Percentiles rank a stretch among this genome's conserved stretches.
Conservation (phyloP, 228 moss, liverwort and hornwort species). For the Sphagnum magellanicum region DNA sequence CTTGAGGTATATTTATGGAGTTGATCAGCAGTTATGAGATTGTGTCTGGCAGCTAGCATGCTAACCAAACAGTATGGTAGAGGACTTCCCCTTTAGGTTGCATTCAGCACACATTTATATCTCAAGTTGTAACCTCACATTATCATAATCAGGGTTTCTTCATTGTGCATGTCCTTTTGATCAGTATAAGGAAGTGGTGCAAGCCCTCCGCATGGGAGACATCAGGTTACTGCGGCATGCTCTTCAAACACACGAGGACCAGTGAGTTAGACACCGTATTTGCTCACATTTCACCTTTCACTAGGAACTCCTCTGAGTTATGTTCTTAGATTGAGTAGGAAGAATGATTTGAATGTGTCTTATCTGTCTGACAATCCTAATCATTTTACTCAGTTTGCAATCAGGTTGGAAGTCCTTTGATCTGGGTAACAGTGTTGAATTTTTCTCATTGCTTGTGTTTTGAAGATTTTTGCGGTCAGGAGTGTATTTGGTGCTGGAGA, state of each 20-base stretch:
- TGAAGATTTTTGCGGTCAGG: conserved; percentile 86
- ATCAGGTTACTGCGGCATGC: conserved; percentile 76
- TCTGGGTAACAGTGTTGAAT: too few species aligned
- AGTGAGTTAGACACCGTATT: conserved; percentile 23
- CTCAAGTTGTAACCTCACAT: too few species aligned
- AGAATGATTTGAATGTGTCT: too few species aligned
- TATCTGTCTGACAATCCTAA: too few species aligned
- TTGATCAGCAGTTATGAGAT: too few species aligned
- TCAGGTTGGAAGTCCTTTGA: not conserved
- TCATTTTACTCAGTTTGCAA: conserved; percentile 1
- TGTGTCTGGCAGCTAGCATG: too few species aligned
- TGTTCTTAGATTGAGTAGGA: too few species aligned
- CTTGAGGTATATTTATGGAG: conserved; percentile 40
- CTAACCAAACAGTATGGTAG: too few species aligned
- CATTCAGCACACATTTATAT: too few species aligned
- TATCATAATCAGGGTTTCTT: not conserved
- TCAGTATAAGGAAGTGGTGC: conserved; percentile 76
- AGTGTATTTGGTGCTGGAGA: conserved; percentile 87
- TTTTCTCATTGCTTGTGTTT: not conserved
- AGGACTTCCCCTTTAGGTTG: too few species aligned
- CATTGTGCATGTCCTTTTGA: conserved; percentile 5
- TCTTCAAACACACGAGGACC: conserved; percentile 76
- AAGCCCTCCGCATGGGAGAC: conserved; percentile 65
- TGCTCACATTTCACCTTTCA: too few species aligned
- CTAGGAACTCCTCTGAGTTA: too few species aligned